Percentiles rank a stretch among this genome's conserved stretches.
phyloP scores from a whole-genome alignment of 192 early-diverging fungal genomes.

The Gonapodya sp. region DNA sequence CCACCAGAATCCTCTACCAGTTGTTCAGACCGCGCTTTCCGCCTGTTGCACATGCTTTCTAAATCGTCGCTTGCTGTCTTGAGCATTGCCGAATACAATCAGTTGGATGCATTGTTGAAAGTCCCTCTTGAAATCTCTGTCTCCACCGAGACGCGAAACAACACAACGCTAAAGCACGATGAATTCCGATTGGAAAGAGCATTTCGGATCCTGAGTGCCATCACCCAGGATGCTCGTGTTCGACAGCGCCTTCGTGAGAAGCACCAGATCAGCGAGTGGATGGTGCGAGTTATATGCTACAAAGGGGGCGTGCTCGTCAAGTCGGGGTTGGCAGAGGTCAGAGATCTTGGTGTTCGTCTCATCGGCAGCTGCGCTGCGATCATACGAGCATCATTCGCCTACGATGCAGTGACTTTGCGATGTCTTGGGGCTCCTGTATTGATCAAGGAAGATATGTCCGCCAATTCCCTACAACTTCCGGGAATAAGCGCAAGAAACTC shows the following conservation, averaged over 20 bases:
- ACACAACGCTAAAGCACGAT: too few relatives aligned
- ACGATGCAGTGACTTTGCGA: background rate
- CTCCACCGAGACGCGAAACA: too few relatives aligned
- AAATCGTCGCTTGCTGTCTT: too few relatives aligned
- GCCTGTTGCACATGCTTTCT: too few relatives aligned
- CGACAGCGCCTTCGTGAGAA: background rate
- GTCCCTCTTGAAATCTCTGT: too few relatives aligned
- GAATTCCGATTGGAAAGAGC: background rate
- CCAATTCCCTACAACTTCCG: background rate
- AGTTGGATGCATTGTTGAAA: too few relatives aligned
- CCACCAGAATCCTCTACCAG: too few relatives aligned
- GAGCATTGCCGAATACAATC: too few relatives aligned
- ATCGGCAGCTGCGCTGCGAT: background rate
- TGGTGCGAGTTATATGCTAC: background rate
- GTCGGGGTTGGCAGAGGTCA: background rate
- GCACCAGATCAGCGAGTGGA: background rate
- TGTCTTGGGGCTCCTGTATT: background rate
- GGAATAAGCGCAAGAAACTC: background rate
- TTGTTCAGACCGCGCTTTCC: too few relatives aligned
- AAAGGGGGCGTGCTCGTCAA: background rate
- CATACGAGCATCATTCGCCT: background rate
- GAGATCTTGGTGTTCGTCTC: background rate
- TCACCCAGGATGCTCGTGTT: background rate
- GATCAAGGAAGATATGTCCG: background rate
- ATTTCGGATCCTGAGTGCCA: background rate